Conservation (phyloP, 345 rosid genomes). For the Melaleuca alternifolia region DNA sequence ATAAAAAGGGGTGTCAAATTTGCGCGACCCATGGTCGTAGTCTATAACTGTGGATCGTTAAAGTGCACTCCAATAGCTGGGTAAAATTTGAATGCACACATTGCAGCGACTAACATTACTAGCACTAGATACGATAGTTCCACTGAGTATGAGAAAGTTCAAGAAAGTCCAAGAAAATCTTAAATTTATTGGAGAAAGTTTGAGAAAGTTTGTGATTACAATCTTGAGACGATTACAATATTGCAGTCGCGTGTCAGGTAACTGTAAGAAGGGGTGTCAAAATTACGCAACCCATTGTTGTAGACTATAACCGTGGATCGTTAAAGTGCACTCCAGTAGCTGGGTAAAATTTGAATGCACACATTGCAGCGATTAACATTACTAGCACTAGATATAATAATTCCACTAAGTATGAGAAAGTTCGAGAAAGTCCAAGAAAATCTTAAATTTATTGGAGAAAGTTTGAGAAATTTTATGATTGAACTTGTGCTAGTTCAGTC, state of each 20-base stretch:
- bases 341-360: not conserved
- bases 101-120: not conserved
- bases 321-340: not conserved
- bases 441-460: no score
- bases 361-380: not conserved
- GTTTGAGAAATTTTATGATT: no score
- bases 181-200: no score
- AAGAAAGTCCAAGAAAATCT: not conserved
- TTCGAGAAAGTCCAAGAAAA: not conserved
- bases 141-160: rapidly evolving
- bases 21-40: no score
- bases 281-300: no score
- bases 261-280: no score
- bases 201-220: no score
- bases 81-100: not conserved
- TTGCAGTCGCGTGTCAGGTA: not conserved
- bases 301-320: not conserved
- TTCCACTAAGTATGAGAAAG: rapidly evolving
- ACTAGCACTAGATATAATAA: not conserved
- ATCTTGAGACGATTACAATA: not conserved
- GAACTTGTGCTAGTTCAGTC: no score
- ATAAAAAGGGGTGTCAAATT: no score
- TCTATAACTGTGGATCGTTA: not conserved
- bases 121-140: not conserved
- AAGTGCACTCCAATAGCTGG: not conserved